phyloP scores from a whole-genome alignment of 441 rosid species.

The Erodium moschatum region DNA sequence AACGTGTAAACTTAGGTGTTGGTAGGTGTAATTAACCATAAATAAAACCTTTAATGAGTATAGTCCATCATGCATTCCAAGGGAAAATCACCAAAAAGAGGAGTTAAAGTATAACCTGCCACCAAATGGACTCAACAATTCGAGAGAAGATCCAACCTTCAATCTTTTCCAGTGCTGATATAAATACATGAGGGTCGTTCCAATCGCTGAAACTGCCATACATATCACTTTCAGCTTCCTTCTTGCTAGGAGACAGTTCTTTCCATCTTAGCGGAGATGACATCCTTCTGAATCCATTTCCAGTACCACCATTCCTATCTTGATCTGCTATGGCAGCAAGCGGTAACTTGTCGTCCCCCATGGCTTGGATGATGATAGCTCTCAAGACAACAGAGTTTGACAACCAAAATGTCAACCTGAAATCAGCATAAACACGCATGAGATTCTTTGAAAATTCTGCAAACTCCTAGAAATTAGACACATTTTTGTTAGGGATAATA shows the following conservation, averaged over 20 bases:
- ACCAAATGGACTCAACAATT: constrained; percentile 90
- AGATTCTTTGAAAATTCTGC: constrained; percentile 14
- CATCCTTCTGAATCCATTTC: constrained; percentile 30
- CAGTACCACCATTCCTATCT: constrained; percentile 28
- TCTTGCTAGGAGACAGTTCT: constrained; percentile 36
- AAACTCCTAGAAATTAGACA: constrained; percentile 8
- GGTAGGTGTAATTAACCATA: no score
- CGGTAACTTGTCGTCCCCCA: constrained; percentile 30
- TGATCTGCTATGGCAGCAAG: constrained; percentile 28
- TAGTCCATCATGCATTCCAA: not conserved
- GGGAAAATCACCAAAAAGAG: not conserved
- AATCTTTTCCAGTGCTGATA: constrained; percentile 64
- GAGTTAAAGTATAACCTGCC: constrained; percentile 59
- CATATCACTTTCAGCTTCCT: constrained; percentile 25
- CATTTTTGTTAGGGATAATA: not conserved
- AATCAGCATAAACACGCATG: constrained; percentile 14
- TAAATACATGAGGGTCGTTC: constrained; percentile 50
- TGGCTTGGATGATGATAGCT: constrained; percentile 44
- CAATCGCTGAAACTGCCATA: constrained; percentile 35
- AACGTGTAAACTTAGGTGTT: no score
- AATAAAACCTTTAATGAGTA: not conserved
- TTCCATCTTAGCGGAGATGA: constrained; percentile 55
- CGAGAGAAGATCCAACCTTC: constrained; percentile 95
- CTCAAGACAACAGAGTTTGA: constrained; percentile 74
- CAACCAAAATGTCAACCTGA: constrained; percentile 91